Conservation (phyloP, 306 rosid genomes). For the Cicer pinnatifidum region DNA sequence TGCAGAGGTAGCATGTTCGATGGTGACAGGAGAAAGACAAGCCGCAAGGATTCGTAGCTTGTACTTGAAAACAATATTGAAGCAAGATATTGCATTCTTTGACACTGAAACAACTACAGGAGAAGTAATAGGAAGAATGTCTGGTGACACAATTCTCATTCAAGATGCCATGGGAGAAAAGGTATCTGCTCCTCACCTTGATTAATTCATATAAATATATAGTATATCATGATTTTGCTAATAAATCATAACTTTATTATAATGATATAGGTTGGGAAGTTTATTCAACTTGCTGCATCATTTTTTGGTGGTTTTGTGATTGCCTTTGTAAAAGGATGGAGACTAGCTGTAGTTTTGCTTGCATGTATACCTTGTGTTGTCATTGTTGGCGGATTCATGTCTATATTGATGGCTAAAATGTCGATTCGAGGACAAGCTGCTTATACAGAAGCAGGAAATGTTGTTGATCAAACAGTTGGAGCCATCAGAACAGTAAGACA, state of each 20-base stretch:
- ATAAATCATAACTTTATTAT: background rate
- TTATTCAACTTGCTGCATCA: conserved; percentile 68
- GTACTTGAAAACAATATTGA: conserved; percentile 76
- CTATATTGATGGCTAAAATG: conserved; percentile 61
- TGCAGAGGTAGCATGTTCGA: conserved; percentile 90
- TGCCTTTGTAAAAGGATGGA: conserved; percentile 77
- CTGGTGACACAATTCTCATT: conserved; percentile 91
- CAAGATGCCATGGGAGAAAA: conserved; percentile 96
- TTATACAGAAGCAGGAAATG: conserved; percentile 84
- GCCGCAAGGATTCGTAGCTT: conserved; percentile 73
- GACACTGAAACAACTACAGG: conserved; percentile 87
- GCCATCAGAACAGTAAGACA: conserved; percentile 79
- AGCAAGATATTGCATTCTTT: conserved; percentile 83
- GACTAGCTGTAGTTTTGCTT: conserved; percentile 66
- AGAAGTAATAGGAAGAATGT: conserved; percentile 87
- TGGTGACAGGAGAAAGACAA: conserved; percentile 92
- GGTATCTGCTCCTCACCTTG: conserved; percentile 43
- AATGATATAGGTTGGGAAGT: conserved; percentile 78
- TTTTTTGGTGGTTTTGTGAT: conserved; percentile 76
- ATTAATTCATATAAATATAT: background rate
- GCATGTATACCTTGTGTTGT: conserved; percentile 66
- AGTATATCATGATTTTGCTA: background rate
- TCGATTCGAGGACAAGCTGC: conserved; percentile 77
- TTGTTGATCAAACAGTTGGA: conserved; percentile 86
- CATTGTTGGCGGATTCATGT: conserved; percentile 55